phyloP scores from a whole-genome alignment of 2,329 filamentous ascomycete species.

The Plectosphaerella sp. region DNA sequence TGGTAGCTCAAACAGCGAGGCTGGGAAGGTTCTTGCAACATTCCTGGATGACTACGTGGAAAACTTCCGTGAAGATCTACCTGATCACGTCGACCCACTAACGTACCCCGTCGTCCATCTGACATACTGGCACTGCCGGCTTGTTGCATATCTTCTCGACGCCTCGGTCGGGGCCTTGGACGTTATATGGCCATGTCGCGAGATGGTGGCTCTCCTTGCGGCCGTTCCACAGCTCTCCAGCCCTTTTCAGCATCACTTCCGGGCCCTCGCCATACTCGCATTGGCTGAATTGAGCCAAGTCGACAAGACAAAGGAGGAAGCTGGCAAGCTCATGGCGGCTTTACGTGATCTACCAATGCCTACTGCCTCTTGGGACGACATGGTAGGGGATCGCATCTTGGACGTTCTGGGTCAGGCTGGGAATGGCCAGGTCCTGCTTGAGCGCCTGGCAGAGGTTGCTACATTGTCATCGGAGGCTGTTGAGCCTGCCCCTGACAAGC shows the following conservation, averaged over 20 bases:
- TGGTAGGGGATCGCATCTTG: slow-evolving; percentile 47
- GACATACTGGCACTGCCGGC: slow-evolving; percentile 65
- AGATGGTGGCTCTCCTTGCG: slow-evolving; percentile 55
- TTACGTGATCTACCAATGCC: slow-evolving; percentile 50
- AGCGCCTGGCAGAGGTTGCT: slow-evolving; percentile 56
- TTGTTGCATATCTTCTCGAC: slow-evolving; percentile 58
- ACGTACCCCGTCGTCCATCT: slow-evolving; percentile 57
- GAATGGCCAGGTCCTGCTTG: slow-evolving; percentile 47
- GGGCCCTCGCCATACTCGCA: slow-evolving; percentile 54
- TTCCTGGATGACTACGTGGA: slow-evolving; percentile 57
- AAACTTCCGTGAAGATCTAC: slow-evolving; percentile 61
- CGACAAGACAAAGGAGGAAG: slow-evolving; percentile 53
- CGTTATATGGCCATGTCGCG: slow-evolving; percentile 55
- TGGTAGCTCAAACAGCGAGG: slow-evolving; percentile 1
- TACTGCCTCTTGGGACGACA: slow-evolving; percentile 48
- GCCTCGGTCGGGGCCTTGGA: slow-evolving; percentile 51
- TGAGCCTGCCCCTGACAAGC: slow-evolving; percentile 7
- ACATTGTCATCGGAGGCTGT: slow-evolving; percentile 21
- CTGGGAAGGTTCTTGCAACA: slow-evolving; percentile 33
- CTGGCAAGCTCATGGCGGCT: slow-evolving; percentile 48
- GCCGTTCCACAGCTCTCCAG: slow-evolving; percentile 50
- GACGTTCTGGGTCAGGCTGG: slow-evolving; percentile 32
- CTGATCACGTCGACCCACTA: slow-evolving; percentile 47
- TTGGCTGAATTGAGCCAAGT: slow-evolving; percentile 55
- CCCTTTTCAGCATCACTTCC: slow-evolving; percentile 65